Conservation (phyloP, 805 yeast genomes). For the Ogataea pini region DNA sequence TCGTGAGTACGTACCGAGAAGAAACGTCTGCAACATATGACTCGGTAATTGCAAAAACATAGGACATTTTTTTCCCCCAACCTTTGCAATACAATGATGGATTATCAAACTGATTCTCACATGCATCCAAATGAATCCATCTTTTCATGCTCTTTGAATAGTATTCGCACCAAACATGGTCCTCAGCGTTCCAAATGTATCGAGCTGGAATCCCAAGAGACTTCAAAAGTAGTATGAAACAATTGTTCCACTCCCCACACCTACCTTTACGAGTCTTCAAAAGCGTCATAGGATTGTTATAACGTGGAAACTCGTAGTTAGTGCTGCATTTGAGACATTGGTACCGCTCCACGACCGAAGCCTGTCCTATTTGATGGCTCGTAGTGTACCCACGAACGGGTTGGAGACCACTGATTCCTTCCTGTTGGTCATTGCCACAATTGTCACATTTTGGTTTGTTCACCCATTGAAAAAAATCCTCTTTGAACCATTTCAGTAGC, state of each 20-base stretch:
- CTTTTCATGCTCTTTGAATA: constrained; percentile 58
- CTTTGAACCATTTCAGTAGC: constrained; percentile 68
- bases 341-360: constrained; percentile 64
- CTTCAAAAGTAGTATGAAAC: constrained; percentile 68
- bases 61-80: constrained; percentile 95
- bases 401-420: constrained; percentile 42
- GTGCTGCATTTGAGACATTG: constrained; percentile 53
- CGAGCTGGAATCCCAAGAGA: constrained; percentile 67
- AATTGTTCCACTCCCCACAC: constrained; percentile 95
- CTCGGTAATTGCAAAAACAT: constrained; percentile 68
- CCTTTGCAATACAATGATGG: constrained; percentile 77
- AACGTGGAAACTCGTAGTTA: constrained; percentile 68
- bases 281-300: constrained; percentile 64
- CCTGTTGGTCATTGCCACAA: constrained; percentile 47
- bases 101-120: constrained; percentile 83
- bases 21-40: constrained; percentile 71
- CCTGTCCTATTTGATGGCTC: constrained; percentile 49
- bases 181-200: constrained; percentile 86
- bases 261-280: constrained; percentile 69
- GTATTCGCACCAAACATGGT: constrained; percentile 96
- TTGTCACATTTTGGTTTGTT: constrained; percentile 61
- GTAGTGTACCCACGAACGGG: constrained; percentile 42
- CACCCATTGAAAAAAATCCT: constrained; percentile 82
- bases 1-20: constrained; percentile 57
- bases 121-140: constrained; percentile 90